Evolutionary conservation across 768 basidiomycete genomes (phyloP), one percentile per base, ranked within the genome.

Genomic region (Auricularia cornea): DNA sequence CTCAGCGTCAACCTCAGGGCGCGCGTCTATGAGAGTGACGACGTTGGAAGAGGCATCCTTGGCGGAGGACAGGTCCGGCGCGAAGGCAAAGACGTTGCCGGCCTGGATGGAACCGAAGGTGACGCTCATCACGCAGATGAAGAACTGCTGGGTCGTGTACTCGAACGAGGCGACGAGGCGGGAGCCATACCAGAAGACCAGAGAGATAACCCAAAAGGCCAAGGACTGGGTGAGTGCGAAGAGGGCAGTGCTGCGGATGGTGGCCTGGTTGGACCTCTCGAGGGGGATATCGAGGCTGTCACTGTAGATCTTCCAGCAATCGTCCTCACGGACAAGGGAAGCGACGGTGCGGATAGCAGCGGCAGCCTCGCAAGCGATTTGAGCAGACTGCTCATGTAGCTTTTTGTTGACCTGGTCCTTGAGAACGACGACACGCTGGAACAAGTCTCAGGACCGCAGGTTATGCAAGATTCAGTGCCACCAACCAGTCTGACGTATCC

Each of bases 331-430:
- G 0, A 93, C 95, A 44, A 98, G 79, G 1, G 88, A 81, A 10
- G 94, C 93, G 31, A 98, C 94, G 2, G 95, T 97, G 38, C 91
- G 84, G 68, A 98, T 95, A 11, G 95, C 82, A 12, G 83, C 88
- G 29, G 93, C 92, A 35, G 93, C 92, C 73, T 98, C 95, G 68
- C 93, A 94, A 48, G 94, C 94, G 26, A 94, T 72, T 64, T 96
- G 93, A 3, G 94, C 92, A 30, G 90, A 92, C 3, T 74, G 74
- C 68, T 88, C 90, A 70, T 98, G 92, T 0, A 86, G 78, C 68
- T 81, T 80, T 75, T 92, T 92, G 79, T 92, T 94, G 66, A 78
- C 73, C 70, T 90, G 84, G 69, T 92, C 94, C 72, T 95, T 96
- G 66, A 94, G 76, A 1, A 94, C 90, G 64, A 97, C 93, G 52